Base-by-base conservation (phyloP, 1,139 yeast genomes). In the Williopsis jadinii region DNA sequence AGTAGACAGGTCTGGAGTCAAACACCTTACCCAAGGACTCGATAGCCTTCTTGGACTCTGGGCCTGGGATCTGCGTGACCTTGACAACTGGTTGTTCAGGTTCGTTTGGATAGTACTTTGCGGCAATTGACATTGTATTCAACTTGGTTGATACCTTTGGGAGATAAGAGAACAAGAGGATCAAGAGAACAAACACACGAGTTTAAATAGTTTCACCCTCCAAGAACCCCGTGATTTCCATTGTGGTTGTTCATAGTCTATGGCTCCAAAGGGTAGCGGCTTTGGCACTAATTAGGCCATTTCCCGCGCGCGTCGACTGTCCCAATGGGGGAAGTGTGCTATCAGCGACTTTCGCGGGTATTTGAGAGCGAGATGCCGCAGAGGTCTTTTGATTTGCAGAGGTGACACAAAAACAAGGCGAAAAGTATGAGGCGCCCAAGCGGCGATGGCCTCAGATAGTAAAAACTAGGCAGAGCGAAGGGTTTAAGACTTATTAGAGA, bases 1-100 rank as follows among this genome's bases (percentile, higher is more conserved):
- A 80, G 56, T 79, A 79, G n/a, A 82, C 75, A 27, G 85, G 80
- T 58, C 84, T 70, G 48, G 80, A 71, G 54, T 81, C 88, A 49
- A 77, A 82, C 24, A 78, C 79, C 34, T 65, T 52, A 13, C 77
- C 75, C 36, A 82, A 62, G 32, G 74, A 68, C 27, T 66, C 64
- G 49, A 78, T 68, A 42, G 71, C 63, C 41, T 65, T 63, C 40
- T 55, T 54, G 26, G 83, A 70, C 41, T 62, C 65, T 30, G 87
- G 86, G 30, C 88, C 87, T 24, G 88, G 88, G 43, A 80, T 62
- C 3, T 66, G 48, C 2, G 68, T 55, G 12, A 77, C 67, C 37
- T 58, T 59, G 36, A 81, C 56, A 11, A 59, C 55, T 34, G 88
- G 88, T 19, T 60, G 62, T 5, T 54, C 37, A 36, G 84, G 84